Evolutionary conservation across 1,139 yeast species (phyloP).

Genomic region (Suhomyces bribrorum): DNA sequence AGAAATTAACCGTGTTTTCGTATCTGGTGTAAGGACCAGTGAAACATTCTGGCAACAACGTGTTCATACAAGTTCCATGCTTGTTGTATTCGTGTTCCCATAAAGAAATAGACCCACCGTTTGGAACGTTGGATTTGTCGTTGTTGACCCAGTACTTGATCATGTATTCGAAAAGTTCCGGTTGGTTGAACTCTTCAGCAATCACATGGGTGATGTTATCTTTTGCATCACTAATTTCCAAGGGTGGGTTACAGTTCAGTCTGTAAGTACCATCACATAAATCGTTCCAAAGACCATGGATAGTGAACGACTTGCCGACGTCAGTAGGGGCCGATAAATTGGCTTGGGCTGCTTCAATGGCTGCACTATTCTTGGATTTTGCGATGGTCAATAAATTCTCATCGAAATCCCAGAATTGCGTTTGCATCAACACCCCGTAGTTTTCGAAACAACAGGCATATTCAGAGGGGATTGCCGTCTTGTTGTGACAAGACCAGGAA

Average conservation of each 20-base stretch:
- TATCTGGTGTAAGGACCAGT: conserved; percentile 29
- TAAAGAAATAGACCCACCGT: conserved; percentile 27
- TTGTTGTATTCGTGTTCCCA: conserved; percentile 49
- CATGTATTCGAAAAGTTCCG: conserved; percentile 34
- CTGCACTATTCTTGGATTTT: conserved; percentile 14
- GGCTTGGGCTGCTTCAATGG: conserved; percentile 13
- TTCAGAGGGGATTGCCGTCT: conserved; percentile 24
- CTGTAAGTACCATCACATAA: conserved; percentile 39
- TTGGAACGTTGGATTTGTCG: conserved; percentile 33
- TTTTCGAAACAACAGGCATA: conserved; percentile 37
- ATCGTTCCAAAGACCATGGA: conserved; percentile 47
- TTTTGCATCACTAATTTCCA: conserved; percentile 29
- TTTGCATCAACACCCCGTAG: conserved; percentile 37
- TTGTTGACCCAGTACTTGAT: conserved; percentile 39
- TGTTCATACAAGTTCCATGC: conserved; percentile 49
- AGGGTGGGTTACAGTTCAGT: conserved; percentile 32
- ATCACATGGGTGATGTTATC: conserved; percentile 34
- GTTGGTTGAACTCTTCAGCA: conserved; percentile 29
- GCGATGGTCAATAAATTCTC: conserved; percentile 22
- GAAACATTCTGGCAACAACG: conserved; percentile 40
- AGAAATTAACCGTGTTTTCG: conserved; percentile 38
- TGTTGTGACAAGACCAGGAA: conserved; percentile 31
- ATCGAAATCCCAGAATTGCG: conserved; percentile 47
- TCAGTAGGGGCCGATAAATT: conserved; percentile 12
- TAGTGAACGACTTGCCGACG: conserved; percentile 31